Base-by-base conservation (phyloP, 1,284 basidiomycete species). In the Pholiota adiposa region DNA sequence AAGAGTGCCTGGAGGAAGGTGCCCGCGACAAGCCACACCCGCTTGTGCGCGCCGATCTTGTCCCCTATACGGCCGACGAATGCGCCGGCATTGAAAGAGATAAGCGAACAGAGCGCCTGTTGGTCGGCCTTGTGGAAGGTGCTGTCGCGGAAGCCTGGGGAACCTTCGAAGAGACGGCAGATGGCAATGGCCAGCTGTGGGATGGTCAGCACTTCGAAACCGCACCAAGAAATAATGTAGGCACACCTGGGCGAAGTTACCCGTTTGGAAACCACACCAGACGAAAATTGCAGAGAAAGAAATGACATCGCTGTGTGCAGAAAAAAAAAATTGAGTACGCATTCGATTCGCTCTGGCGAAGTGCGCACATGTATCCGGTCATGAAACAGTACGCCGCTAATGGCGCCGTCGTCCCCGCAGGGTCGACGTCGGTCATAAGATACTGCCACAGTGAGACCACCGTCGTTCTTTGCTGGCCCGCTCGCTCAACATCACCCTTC, bases 251-350 rank as follows among this genome's bases (percentile, higher is more conserved):
- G 85, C 79, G 57, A 85, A 84, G 69, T 90, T 90, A 34, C 89
- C 89, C 0, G 89, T 94, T 73, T 95, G 92, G 75, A 94, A 95
- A 1, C 90, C 92, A 70, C 89, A 91, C 93, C 93, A 95, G 21
- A 95, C 85, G 71, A 87, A 94, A 61, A 91, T 81, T 8, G 93
- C 89, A 49, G 90, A 86, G 78, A 94, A 95, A 1, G 87, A 87
- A 16, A 94, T 79, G 1, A 87, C 82, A 65, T 90, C 87, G 19
- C 89, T 90, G 69, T 44, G 25, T 36, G 44, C n/a, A 25, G 53
- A 41, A n/a, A 25, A 43, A 50, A 9, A 31, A 23, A 46, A 19
- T n/a, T 25, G 8, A 41, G 81, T n/a, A n/a, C n/a, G n/a, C n/a
- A n/a, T n/a, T n/a, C n/a, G n/a, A n/a, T n/a, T n/a, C n/a, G n/a